These are phyloP conservation scores for Withania somnifera DNA, from an alignment of 305 asterid species.

Conservation along the genomic window DNA sequence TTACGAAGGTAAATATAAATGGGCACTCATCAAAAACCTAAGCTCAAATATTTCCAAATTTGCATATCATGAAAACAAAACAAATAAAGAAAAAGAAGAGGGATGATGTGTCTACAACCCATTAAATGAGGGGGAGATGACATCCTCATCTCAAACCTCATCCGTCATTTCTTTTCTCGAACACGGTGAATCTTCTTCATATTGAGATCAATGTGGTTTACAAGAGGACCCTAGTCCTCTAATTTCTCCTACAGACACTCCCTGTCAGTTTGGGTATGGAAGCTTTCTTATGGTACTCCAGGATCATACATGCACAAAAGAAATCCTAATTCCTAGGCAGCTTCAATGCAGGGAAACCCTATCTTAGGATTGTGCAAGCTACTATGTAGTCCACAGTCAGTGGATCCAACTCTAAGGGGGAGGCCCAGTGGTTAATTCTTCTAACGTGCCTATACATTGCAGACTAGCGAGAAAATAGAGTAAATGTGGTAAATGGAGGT, in stretches of 20 bases:
- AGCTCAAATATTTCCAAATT: neutral
- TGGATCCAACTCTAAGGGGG: neutral
- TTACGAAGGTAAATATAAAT: neutral
- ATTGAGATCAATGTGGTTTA: neutral
- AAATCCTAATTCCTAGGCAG: neutral
- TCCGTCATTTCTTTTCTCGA: neutral
- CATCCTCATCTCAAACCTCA: neutral
- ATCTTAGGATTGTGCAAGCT: neutral
- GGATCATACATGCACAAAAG: neutral
- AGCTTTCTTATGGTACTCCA: neutral
- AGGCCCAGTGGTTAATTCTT: neutral
- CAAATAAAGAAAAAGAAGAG: neutral
- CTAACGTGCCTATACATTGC: neutral
- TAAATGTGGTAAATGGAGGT: neutral
- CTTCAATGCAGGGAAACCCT: neutral
- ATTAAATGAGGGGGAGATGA: neutral
- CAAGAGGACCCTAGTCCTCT: neutral
- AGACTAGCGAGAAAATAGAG: neutral
- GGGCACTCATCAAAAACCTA: neutral
- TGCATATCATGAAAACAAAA: neutral
- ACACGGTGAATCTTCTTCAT: neutral
- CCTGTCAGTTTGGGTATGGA: neutral
- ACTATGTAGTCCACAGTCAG: too few relatives aligned
- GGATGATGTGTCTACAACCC: neutral
- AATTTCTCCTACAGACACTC: neutral